Base-by-base conservation (phyloP, 2,329 filamentous ascomycete genomes). In the Talaromyces sp. region DNA sequence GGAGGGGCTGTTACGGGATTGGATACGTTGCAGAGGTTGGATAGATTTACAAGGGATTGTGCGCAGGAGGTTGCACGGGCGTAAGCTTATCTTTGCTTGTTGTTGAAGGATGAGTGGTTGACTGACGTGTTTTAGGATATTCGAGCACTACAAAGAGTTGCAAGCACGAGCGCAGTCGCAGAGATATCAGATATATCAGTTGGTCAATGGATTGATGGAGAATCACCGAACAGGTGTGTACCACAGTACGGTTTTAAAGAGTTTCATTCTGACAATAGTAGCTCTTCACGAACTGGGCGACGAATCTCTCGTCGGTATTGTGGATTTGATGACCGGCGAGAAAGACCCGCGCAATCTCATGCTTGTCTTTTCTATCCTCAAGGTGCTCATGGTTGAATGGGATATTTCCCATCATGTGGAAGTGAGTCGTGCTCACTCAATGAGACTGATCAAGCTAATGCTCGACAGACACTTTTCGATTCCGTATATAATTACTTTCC, bases 401-500 rank as follows among this genome's bases (percentile, higher is more conserved):
- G 84, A 86, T 68, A 85, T 90, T 66, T 81, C 82, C 3, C 81
- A 81, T 45, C 82, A 88, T 73, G 84, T 84, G 22, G 86, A 89
- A 78, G 84, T 85, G 77, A 57, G 65, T 3, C 5, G 8, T 50
- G 17, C 9, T 0, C 13, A 31, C 9, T 3, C 17, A 6, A 13
- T 9, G 8, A 31, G 25, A 59, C 8, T 52, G 33, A 43, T 39
- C 27, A 27, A 37, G 27, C 64, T 66, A 43, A 66, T 54, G 19
- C 11, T 39, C 45, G 17, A 47, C 66, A 80, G 81, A 72, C 76
- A 35, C 79, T 90, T 52, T 90, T 90, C 71, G 88, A 90, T 68
- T 83, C 87, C 3, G 87, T 89, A 19, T 90, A 89, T 75, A 89
- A 89, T 70, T 90, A 90, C 74, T 90, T 90, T 72, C 88, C 88